Evolutionary conservation across 495 filamentous ascomycete genomes (phyloP).

Genomic region (Talaromyces nanjingensis): DNA sequence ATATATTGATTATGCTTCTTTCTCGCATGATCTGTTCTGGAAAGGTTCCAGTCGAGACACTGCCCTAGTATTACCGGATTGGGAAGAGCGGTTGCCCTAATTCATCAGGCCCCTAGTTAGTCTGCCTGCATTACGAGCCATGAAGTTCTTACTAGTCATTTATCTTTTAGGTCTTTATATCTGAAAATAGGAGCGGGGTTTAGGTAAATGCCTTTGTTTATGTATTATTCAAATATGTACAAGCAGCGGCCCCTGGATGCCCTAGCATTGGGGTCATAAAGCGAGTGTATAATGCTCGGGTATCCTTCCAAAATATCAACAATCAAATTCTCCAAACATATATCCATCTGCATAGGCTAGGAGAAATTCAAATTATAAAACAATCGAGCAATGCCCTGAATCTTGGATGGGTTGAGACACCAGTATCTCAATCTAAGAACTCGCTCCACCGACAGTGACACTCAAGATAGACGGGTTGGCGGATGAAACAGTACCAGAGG

Average conservation of each 20-base stretch:
- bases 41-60: neutral
- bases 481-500: conserved; percentile 26
- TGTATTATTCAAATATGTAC: neutral
- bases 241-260: neutral
- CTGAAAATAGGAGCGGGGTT: too few relatives aligned
- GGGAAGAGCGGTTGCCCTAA: neutral
- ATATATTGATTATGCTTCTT: neutral
- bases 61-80: neutral
- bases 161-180: neutral
- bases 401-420: neutral
- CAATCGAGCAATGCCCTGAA: neutral
- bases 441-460: conserved; percentile 22
- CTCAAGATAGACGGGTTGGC: conserved; percentile 17
- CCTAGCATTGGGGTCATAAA: neutral
- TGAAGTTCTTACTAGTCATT: neutral
- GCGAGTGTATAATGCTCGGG: neutral
- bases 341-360: neutral
- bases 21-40: neutral
- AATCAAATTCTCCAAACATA: neutral
- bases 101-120: neutral
- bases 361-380: neutral
- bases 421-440: neutral
- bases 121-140: neutral
- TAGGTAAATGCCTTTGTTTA: neutral
- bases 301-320: neutral